Base-by-base conservation (phyloP, 179 eudicot genomes). In the Carnegiea gigantea region DNA sequence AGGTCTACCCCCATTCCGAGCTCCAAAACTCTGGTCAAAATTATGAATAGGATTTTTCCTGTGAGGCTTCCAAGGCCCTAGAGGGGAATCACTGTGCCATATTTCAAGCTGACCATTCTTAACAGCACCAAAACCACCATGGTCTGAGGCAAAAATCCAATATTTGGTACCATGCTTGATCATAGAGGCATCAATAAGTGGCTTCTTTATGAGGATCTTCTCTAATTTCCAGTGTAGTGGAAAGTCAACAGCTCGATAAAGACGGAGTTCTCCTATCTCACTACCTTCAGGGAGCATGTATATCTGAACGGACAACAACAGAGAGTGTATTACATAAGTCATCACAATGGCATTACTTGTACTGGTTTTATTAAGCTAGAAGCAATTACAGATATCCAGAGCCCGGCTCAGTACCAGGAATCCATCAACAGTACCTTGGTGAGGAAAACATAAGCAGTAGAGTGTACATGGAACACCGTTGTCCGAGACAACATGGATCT, bases 131-230 rank as follows among this genome's bases (percentile, higher is more conserved):
- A 93, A 86, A 20, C 95, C 89, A 48, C 88, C 90, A 79, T 90
- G 95, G 82, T 92, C 96, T n/a, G 98, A 94, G 77, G 98, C 99
- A 82, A 96, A 92, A 54, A 96, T 89, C 97, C 97, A 96, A 81
- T 86, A 96, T 62, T 82, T 92, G 18, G 87, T 86, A 49, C 86
- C 88, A 57, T 92, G 85, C 71, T 85, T 85, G 73, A 93, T 78
- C 79, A 96, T 86, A 59, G 90, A 88, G 3, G 99, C 83, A 83
- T 96, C 99, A 53, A 94, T 93, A 21, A 96, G 93, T 68, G 99
- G 98, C 85, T 88, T 92, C 82, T 92, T 89, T 87, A 94, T 33
- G 62, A 96, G 87, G 54, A 91, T 85, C 82, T 87, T 92, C 76
- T 92, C 93, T 73, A 94, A 82, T 43, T 82, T 87, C 99, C 99